These are phyloP conservation scores for Paramecium pentaurelia DNA, from an alignment of 73 alveolate species.

Conservation along the genomic window DNA sequence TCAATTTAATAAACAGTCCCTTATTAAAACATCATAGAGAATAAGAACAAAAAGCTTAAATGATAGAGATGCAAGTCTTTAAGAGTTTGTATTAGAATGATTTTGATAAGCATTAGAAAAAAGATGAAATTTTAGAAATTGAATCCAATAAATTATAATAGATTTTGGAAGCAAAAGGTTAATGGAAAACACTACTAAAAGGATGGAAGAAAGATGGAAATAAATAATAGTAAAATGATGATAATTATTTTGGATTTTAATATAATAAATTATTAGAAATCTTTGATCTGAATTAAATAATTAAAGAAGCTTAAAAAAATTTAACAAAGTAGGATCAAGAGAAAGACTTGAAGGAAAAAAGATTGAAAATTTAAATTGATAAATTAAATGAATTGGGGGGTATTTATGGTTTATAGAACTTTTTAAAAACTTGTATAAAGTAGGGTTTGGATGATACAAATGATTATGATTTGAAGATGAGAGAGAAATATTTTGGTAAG, in stretches of 20 bases:
- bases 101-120: not conserved
- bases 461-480: not conserved
- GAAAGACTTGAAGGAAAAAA: not conserved
- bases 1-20: not conserved
- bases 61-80: not conserved
- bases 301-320: not conserved
- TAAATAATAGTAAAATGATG: not conserved
- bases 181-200: not conserved
- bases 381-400: conserved; percentile 20
- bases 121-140: not conserved
- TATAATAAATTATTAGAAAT: not conserved
- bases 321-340: not conserved
- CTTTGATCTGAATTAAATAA: not conserved
- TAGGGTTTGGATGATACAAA: not conserved
- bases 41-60: not conserved
- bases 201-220: not conserved
- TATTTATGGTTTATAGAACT: conserved; percentile 21
- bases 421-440: not conserved
- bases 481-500: conserved; percentile 29
- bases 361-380: not conserved
- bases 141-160: not conserved
- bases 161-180: not conserved
- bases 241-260: not conserved
- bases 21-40: not conserved
- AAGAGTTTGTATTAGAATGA: not conserved